phyloP scores from a whole-genome alignment of 2,329 filamentous ascomycete species.

The Aspergillus alliaceus region DNA sequence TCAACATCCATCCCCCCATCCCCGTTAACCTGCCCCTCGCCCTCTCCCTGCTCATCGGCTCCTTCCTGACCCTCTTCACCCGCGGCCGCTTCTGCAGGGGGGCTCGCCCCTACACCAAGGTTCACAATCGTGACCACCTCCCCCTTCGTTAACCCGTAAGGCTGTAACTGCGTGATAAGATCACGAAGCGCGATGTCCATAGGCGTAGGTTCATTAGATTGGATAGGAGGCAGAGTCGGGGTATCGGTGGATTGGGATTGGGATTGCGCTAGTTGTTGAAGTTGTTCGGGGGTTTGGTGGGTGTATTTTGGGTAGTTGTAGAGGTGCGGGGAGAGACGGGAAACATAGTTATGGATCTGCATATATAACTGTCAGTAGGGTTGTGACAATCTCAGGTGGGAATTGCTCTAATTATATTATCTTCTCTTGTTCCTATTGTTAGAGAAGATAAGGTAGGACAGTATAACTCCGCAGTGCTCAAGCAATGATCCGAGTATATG shows the following conservation, averaged over 20 bases:
- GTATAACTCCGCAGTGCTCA: too few relatives aligned
- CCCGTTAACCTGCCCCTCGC: conserved; percentile 4
- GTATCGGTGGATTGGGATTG: neutral
- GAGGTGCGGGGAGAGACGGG: conserved; percentile 41
- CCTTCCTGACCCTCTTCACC: conserved; percentile 9
- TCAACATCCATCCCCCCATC: conserved; percentile 12
- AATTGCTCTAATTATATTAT: neutral
- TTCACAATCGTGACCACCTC: conserved; percentile 50
- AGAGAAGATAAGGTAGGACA: too few relatives aligned
- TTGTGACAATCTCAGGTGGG: too few relatives aligned
- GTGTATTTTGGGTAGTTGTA: conserved; percentile 38
- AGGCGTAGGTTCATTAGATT: conserved; percentile 24
- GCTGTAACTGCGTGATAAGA: conserved; percentile 37
- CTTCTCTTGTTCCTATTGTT: neutral
- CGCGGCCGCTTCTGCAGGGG: conserved; percentile 5
- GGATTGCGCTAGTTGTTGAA: conserved; percentile 7
- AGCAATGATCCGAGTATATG: too few relatives aligned
- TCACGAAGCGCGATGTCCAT: conserved; percentile 40
- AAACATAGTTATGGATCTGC: conserved; percentile 45
- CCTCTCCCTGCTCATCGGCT: conserved; percentile 19
- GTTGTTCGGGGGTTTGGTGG: conserved; percentile 20
- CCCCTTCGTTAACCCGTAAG: conserved; percentile 46
- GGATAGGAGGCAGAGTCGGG: neutral
- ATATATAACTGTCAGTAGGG: too few relatives aligned
- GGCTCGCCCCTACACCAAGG: conserved; percentile 39